These are phyloP conservation scores for Penicillium janthinellum DNA, from an alignment of 2,329 filamentous ascomycete species.

Conservation along the genomic window DNA sequence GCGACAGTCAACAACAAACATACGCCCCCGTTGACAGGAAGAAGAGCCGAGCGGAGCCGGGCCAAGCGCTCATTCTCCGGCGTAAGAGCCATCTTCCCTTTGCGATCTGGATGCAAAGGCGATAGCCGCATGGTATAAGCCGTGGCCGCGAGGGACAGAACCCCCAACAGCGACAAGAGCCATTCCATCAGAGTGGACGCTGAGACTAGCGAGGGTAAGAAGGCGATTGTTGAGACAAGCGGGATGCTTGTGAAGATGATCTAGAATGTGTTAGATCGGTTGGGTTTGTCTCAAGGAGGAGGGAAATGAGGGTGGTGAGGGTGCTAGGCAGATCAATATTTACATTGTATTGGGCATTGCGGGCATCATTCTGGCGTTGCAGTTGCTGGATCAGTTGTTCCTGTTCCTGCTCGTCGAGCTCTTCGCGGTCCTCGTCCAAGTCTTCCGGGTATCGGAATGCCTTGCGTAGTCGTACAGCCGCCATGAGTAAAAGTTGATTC, in stretches of 20 bases:
- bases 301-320: background rate
- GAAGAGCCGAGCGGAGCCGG: slow-evolving; percentile 27
- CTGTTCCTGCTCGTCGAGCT: slow-evolving; percentile 71
- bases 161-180: slow-evolving; percentile 34
- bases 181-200: slow-evolving; percentile 23
- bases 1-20: slow-evolving; percentile 35
- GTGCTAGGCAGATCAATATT: slow-evolving; percentile 3
- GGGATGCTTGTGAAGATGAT: slow-evolving; percentile 42
- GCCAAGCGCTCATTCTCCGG: slow-evolving; percentile 21
- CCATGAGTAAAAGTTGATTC: slow-evolving; percentile 34
- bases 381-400: slow-evolving; percentile 44
- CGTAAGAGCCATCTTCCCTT: slow-evolving; percentile 32
- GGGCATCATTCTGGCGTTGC: slow-evolving; percentile 39
- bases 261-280: slow-evolving; percentile 16
- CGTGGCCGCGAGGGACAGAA: slow-evolving; percentile 41
- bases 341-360: slow-evolving; percentile 47
- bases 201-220: slow-evolving; percentile 36
- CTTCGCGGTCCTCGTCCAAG: slow-evolving; percentile 58
- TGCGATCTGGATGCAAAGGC: slow-evolving; percentile 32
- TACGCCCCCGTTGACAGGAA: slow-evolving; percentile 31
- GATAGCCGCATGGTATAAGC: slow-evolving; percentile 41
- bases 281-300: too few relatives aligned
- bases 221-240: slow-evolving; percentile 34
- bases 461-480: slow-evolving; percentile 67
- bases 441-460: slow-evolving; percentile 75